A percentile compares a stretch with the other conserved stretches of the same genome.
phyloP scores from a whole-genome alignment of 2,329 filamentous ascomycete genomes.

The Xylariaceae sp. region DNA sequence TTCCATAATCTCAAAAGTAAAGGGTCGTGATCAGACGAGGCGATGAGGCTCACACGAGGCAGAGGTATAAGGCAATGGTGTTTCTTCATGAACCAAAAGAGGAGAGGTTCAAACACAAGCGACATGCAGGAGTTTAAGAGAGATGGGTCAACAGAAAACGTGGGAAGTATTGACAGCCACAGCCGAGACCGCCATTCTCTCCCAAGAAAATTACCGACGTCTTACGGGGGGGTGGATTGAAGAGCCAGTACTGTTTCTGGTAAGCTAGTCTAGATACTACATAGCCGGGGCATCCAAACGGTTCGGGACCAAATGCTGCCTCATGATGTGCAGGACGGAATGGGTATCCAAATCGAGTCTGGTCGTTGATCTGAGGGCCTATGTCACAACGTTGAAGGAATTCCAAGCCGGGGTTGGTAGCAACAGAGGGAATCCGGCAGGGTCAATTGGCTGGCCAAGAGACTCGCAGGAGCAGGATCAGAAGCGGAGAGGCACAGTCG shows the following conservation, averaged over 20 bases:
- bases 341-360: constrained; percentile 20
- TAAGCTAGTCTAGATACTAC: constrained; percentile 4
- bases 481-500: constrained; percentile 8
- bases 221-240: constrained; percentile 24
- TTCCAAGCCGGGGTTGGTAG: constrained; percentile 14
- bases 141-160: constrained; percentile 34
- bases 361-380: constrained; percentile 9
- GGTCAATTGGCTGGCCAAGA: constrained; percentile 15
- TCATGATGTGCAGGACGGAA: constrained; percentile 32
- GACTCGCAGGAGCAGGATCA: constrained; percentile 4
- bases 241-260: not conserved
- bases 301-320: constrained; percentile 26
- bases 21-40: constrained; percentile 38
- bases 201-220: constrained; percentile 22
- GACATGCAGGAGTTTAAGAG: constrained; percentile 41
- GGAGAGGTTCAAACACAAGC: constrained; percentile 37
- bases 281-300: constrained; percentile 21
- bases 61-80: constrained; percentile 35
- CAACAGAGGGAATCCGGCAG: not conserved
- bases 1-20: constrained; percentile 21
- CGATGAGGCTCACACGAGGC: constrained; percentile 34
- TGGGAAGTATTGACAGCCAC: constrained; percentile 33
- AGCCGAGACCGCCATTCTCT: constrained; percentile 33
- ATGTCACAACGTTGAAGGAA: constrained; percentile 16
- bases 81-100: constrained; percentile 35